phyloP scores from a whole-genome alignment of 2,329 filamentous ascomycete genomes.

The Elsinoe batatas region DNA sequence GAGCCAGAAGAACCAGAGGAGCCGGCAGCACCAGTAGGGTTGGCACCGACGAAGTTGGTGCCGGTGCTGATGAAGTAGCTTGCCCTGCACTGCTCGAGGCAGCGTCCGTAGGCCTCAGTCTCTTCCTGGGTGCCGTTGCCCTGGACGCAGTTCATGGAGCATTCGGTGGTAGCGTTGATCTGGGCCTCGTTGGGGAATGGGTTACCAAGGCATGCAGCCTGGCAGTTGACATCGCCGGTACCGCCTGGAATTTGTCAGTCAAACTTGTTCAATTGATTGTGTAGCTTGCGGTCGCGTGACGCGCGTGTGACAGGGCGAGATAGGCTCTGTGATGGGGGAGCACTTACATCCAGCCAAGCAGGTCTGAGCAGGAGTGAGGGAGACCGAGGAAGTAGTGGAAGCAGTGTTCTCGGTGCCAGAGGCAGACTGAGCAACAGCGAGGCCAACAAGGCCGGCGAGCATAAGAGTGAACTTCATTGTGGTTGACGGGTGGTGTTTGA shows the following conservation, averaged over 20 bases:
- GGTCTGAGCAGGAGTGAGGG: slow-evolving; percentile 26
- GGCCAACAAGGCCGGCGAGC: slow-evolving; percentile 35
- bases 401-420: slow-evolving; percentile 17
- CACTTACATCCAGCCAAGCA: slow-evolving; percentile 32
- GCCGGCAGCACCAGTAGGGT: slow-evolving; percentile 20
- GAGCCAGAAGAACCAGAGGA: slow-evolving; percentile 16
- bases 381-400: slow-evolving; percentile 18
- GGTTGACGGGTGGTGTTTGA: slow-evolving; percentile 14
- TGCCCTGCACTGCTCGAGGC: slow-evolving; percentile 36
- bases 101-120: slow-evolving; percentile 38
- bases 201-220: slow-evolving; percentile 41
- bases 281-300: not conserved
- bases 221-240: slow-evolving; percentile 40
- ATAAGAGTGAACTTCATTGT: slow-evolving; percentile 38
- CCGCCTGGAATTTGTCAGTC: slow-evolving; percentile 32
- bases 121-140: slow-evolving; percentile 39
- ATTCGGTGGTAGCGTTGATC: slow-evolving; percentile 42
- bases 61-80: slow-evolving; percentile 14
- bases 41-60: slow-evolving; percentile 16
- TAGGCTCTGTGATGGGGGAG: not conserved
- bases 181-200: slow-evolving; percentile 43
- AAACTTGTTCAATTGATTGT: not conserved
- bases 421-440: slow-evolving; percentile 31
- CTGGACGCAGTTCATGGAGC: slow-evolving; percentile 44
- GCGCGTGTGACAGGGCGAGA: not conserved